A percentile compares a stretch with the other conserved stretches of the same genome.
phyloP scores from a whole-genome alignment of 2,329 filamentous ascomycete genomes.

The Magnaporthales sp. region DNA sequence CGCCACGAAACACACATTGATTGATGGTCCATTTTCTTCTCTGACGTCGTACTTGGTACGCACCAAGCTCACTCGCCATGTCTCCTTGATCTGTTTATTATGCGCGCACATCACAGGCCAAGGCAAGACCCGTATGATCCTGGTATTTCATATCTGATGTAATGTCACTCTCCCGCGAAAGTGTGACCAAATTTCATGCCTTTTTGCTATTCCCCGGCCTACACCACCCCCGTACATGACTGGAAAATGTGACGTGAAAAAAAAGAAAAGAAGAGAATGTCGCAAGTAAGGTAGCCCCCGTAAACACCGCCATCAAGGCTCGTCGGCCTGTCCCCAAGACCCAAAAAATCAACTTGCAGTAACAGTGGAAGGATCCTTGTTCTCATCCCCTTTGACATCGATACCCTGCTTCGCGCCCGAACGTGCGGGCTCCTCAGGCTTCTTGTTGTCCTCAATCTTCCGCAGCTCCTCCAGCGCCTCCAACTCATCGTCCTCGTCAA shows the following conservation, averaged over 20 bases:
- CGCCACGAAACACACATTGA: neutral
- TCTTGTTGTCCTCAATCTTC: conserved; percentile 11
- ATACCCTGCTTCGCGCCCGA: neutral
- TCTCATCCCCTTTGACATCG: conserved; percentile 2
- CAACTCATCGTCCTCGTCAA: neutral
- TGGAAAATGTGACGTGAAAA: neutral
- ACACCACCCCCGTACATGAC: neutral
- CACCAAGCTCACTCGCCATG: neutral
- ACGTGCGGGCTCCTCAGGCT: conserved; percentile 4
- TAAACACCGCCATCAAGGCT: neutral
- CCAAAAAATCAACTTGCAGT: neutral
- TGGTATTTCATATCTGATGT: neutral
- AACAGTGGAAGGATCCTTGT: conserved; percentile 1
- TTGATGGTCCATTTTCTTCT: neutral
- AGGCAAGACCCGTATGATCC: neutral
- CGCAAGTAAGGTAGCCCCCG: neutral
- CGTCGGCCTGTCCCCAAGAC: neutral
- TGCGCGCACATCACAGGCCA: neutral
- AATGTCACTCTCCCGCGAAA: neutral
- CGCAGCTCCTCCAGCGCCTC: conserved; percentile 19
- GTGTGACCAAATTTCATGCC: neutral
- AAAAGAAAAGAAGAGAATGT: neutral
- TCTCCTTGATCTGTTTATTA: neutral
- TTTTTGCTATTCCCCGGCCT: neutral
- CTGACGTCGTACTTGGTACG: neutral